Base-by-base conservation (phyloP, 805 yeast genomes). In the Nakazawaea pomicola region DNA sequence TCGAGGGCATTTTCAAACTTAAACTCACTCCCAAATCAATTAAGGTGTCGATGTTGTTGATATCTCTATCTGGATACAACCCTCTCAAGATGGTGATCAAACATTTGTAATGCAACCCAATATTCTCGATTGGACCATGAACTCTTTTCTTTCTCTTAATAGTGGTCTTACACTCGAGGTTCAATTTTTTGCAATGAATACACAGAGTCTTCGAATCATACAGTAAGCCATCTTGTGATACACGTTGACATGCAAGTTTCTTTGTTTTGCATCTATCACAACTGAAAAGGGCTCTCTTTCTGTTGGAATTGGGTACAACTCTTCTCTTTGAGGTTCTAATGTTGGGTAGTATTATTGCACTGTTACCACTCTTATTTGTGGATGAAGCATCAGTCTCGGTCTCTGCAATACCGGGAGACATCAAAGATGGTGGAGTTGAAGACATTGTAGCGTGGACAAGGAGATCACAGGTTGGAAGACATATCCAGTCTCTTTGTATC, bases 41-140 rank as follows among this genome's bases (percentile, higher is more conserved):
- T 19, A 51, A 28, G 1, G 37, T 38, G 31, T 50, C 52, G 23
- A 52, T 49, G 29, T 45, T 44, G 30, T 45, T 46, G 23, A 46
- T 46, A 32, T 52, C 56, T 10, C 38, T 39, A 6, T 50, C 46
- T 4, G 56, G 54, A 32, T 39, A 46, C 14, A 52, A 21, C 1
- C 41, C 42, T 34, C 29, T 29, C 30, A 52, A 25, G 14, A 51
- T 29, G 23, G 31, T 23, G 14, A 40, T 20, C 8, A 52, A 40
- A 32, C 52, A 49, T 35, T 46, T 49, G 39, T 51, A 50, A 30
- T 52, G 54, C 12, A 49, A 29, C 4, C 50, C 55, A 15, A 52
- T 38, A 31, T 51, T 46, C 29, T 50, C 52, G 3, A 44, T 37
- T 14, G 54, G 51, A 4, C 49, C 49, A 20, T 37, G 43, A 14